Evolutionary conservation across 208 protist genomes (phyloP), one percentile per base, ranked within the genome.

Genomic region (Crithidia bombi): DNA sequence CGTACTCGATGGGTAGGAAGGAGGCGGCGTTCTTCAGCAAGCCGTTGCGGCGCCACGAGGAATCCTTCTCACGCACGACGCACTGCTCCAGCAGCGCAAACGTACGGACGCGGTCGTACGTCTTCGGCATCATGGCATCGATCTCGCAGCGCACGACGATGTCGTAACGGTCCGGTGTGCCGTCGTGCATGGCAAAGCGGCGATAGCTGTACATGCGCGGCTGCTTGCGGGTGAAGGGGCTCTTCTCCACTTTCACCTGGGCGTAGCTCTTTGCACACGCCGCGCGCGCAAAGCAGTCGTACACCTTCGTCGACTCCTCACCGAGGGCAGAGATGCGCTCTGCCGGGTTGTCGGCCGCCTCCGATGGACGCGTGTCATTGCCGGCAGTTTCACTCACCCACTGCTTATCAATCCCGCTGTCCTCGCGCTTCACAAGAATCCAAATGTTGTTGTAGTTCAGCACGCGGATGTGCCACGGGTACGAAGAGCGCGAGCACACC

Each of bases 71-170:
- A 36, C 69, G 68, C 50, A 65, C 57, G 12, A 73, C 63, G 28
- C 70, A 83, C 56, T 90, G 85, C 81, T 96, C 89, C 55, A 96
- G 76, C 28, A 95, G 83, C 61, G 84, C 88, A 73, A 96, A 96
- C 26, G 87, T 46, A 59, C 92, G 92, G 26, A 91, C 41, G 11
- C 83, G 71, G 32, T 82, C 76, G 66, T 86, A 59, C 19, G 82
- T 77, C 44, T 74, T 55, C 28, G 73, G 58, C 57, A 69, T 80
- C 38, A 91, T 78, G 1, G 87, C 87, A 56, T 96, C 92, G 11
- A 96, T 55, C 59, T 94, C 87, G 68, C 86, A 94, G 39, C 92
- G 92, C 41, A 96, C 92, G 44, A 96, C 75, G 49, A 96, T 66
- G 61, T 93, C 86, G 81, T 96, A 96, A 26, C 75, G 76, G 55